A percentile compares a stretch with the other conserved stretches of the same genome.
Conservation (phyloP, 345 rosid genomes). For the Pistacia integerrima region DNA sequence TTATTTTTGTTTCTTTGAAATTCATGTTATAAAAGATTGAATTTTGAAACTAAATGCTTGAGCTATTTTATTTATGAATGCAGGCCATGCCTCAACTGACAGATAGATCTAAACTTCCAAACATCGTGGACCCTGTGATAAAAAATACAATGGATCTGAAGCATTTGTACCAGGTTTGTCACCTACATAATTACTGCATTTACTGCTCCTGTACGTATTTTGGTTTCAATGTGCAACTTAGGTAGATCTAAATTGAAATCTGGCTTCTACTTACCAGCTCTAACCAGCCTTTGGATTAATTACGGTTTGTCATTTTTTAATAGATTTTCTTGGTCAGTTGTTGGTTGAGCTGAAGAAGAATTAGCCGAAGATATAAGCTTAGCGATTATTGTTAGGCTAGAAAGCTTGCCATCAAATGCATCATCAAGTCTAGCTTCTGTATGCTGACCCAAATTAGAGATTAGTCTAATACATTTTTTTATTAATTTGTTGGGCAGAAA, state of each 20-base stretch:
- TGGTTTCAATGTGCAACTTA: neutral
- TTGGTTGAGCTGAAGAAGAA: neutral
- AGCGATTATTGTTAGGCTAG: neutral
- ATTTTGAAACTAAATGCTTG: constrained; percentile 8
- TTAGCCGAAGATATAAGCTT: neutral
- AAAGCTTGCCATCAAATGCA: neutral
- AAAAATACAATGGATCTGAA: constrained; percentile 76
- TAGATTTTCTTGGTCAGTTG: neutral
- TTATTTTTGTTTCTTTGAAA: neutral
- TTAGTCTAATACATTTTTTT: neutral
- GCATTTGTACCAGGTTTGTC: constrained; percentile 86
- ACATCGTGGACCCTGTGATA: constrained; percentile 78
- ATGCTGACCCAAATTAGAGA: neutral
- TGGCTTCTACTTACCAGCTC: neutral
- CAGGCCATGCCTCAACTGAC: constrained; percentile 99
- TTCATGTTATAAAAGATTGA: neutral
- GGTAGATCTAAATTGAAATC: neutral
- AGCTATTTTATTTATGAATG: constrained; percentile 15
- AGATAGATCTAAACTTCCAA: constrained; percentile 82
- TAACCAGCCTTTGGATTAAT: neutral
- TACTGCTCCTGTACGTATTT: neutral
- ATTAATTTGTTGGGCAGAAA: neutral
- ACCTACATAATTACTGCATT: neutral
- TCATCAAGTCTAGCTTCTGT: neutral
- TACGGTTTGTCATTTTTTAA: neutral